phyloP scores from a whole-genome alignment of 306 rosid species.

The Amphicarpaea edgeworthii region DNA sequence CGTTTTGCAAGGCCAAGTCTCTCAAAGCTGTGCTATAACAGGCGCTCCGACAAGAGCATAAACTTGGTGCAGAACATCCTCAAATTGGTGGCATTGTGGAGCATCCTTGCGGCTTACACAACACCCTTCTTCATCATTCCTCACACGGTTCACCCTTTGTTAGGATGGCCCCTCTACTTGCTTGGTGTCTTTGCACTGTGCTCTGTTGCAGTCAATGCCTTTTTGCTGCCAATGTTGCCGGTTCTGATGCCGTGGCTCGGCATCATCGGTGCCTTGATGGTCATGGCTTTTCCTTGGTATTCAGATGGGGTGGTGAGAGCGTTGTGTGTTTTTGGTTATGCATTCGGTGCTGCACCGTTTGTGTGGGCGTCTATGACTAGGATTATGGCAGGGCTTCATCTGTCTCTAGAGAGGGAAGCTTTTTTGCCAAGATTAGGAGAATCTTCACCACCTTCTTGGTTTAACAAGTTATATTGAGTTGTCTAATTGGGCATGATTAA shows the following conservation, averaged over 20 bases:
- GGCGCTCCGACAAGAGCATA: slow-evolving; percentile 69
- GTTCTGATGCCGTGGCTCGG: slow-evolving; percentile 68
- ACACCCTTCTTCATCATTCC: slow-evolving; percentile 79
- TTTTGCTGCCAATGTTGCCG: slow-evolving; percentile 71
- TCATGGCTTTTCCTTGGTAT: slow-evolving; percentile 89
- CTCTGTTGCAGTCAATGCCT: slow-evolving; percentile 60
- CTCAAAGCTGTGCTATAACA: slow-evolving; percentile 75
- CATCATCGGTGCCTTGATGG: slow-evolving; percentile 64
- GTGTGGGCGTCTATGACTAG: slow-evolving; percentile 65
- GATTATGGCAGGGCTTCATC: slow-evolving; percentile 64
- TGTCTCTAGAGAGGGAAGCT: slow-evolving; percentile 77
- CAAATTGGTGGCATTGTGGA: slow-evolving; percentile 67
- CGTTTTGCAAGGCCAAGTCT: slow-evolving; percentile 78
- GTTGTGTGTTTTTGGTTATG: slow-evolving; percentile 67
- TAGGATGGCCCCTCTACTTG: slow-evolving; percentile 82
- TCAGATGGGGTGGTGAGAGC: slow-evolving; percentile 80
- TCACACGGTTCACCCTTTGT: slow-evolving; percentile 79
- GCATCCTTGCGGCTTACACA: slow-evolving; percentile 72
- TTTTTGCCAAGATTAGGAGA: slow-evolving; percentile 71
- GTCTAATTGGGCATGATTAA: slow-evolving; percentile 18
- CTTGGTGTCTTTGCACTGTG: slow-evolving; percentile 72
- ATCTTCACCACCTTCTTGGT: slow-evolving; percentile 58
- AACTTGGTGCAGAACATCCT: slow-evolving; percentile 58
- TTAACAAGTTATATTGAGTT: slow-evolving; percentile 63
- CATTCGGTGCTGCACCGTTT: slow-evolving; percentile 74